These are phyloP conservation scores for Manihot esculenta DNA, from an alignment of 441 rosid genomes.

Conservation along the genomic window DNA sequence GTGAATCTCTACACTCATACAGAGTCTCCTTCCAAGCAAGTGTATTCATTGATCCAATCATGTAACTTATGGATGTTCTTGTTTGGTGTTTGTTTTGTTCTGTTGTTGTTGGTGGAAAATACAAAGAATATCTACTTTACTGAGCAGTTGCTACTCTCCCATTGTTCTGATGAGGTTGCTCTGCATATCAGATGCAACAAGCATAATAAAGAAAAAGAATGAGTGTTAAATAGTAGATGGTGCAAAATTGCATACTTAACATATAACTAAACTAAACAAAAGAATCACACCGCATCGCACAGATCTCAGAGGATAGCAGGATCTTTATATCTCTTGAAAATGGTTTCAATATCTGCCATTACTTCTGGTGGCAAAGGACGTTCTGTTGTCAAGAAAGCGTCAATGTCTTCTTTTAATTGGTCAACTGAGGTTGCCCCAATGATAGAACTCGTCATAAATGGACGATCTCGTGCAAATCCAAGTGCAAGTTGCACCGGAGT, in stretches of 20 bases:
- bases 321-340: conserved; percentile 72
- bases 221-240: neutral
- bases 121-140: too few species aligned
- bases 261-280: neutral
- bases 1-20: too few species aligned
- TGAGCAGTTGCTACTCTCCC: neutral
- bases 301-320: conserved; percentile 51
- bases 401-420: conserved; percentile 81
- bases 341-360: conserved; percentile 59
- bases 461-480: conserved; percentile 73
- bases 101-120: too few species aligned
- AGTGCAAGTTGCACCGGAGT: conserved; percentile 78
- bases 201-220: neutral
- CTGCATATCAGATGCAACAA: neutral
- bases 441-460: conserved; percentile 82
- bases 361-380: conserved; percentile 68
- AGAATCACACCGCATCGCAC: neutral
- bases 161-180: neutral
- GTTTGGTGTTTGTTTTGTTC: too few species aligned
- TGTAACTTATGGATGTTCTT: too few species aligned
- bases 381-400: conserved; percentile 61
- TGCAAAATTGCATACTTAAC: neutral
- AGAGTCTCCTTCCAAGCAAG: too few species aligned
- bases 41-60: too few species aligned
- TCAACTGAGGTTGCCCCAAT: conserved; percentile 76